Percentiles rank a stretch among this genome's conserved stretches.
Evolutionary conservation across 2,329 filamentous ascomycete species (phyloP).

Genomic region (Simplicillium aogashimaense): DNA sequence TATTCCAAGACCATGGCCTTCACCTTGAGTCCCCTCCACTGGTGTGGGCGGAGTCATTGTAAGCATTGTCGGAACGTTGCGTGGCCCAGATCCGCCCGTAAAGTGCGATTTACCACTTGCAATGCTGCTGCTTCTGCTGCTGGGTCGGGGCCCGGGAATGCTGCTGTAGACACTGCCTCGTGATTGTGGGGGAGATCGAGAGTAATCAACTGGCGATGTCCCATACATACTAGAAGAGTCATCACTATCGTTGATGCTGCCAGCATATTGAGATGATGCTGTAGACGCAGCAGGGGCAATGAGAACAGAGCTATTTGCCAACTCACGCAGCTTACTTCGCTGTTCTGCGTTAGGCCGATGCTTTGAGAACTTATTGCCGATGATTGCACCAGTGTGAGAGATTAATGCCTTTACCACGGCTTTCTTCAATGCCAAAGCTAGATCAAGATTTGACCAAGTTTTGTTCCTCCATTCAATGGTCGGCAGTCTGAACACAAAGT

Average conservation of each 20-base stretch:
- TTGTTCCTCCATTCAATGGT: slow-evolving; percentile 96
- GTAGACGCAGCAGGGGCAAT: slow-evolving; percentile 31
- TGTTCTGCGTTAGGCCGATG: slow-evolving; percentile 75
- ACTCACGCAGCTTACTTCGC: slow-evolving; percentile 68
- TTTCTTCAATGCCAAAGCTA: slow-evolving; percentile 86
- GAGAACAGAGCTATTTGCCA: slow-evolving; percentile 69
- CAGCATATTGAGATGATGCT: slow-evolving; percentile 21
- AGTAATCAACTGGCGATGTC: slow-evolving; percentile 45
- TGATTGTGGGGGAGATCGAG: slow-evolving; percentile 46
- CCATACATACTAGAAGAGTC: slow-evolving; percentile 47
- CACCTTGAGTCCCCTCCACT: slow-evolving; percentile 14
- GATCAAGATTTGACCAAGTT: slow-evolving; percentile 95
- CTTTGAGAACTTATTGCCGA: slow-evolving; percentile 92
- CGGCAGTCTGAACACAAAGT: slow-evolving; percentile 93
- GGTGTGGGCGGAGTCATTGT: slow-evolving; percentile 40
- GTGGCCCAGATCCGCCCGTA: slow-evolving; percentile 18
- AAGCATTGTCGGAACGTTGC: slow-evolving; percentile 27
- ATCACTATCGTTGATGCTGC: slow-evolving; percentile 41
- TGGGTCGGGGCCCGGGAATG: slow-evolving; percentile 31
- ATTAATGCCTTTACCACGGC: slow-evolving; percentile 91
- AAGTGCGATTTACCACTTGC: slow-evolving; percentile 34
- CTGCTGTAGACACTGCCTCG: slow-evolving; percentile 37
- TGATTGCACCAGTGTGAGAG: slow-evolving; percentile 89
- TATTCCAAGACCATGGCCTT: slow-evolving; percentile 14
- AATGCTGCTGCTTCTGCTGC: slow-evolving; percentile 44